Conservation (phyloP, 371 early-diverging fungal species). For the Catenaria anguillulae region DNA sequence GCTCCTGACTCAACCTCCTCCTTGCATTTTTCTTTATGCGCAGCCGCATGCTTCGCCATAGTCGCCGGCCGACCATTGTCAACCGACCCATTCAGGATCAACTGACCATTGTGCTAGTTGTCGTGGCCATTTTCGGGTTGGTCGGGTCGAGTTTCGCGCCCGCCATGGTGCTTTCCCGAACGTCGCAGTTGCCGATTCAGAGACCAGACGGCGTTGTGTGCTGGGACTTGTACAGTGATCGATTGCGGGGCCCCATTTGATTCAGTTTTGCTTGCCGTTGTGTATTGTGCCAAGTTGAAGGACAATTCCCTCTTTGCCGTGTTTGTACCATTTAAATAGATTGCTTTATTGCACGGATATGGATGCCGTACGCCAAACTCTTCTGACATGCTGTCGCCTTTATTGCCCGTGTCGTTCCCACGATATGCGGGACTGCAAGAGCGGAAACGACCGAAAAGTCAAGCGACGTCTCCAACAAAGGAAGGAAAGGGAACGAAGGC, state of each 20-base stretch:
- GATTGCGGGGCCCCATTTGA: too few species aligned
- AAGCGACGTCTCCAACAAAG: too few species aligned
- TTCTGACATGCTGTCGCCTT: too few species aligned
- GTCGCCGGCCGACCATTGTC: neutral
- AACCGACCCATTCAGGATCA: neutral
- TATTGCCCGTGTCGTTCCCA: too few species aligned
- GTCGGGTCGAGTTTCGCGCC: slow-evolving; percentile 6
- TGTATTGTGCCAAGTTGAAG: neutral
- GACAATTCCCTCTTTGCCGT: neutral
- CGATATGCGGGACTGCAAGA: too few species aligned
- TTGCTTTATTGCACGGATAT: neutral
- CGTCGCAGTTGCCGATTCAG: neutral
- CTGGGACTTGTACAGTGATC: too few species aligned
- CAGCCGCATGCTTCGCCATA: neutral
- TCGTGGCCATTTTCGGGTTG: neutral
- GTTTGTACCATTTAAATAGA: neutral
- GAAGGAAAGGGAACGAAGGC: too few species aligned
- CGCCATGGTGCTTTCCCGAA: neutral
- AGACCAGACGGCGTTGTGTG: neutral
- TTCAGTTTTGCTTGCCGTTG: neutral
- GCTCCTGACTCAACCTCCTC: neutral
- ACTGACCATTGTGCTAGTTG: neutral
- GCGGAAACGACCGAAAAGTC: too few species aligned
- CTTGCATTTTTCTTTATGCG: too few species aligned
- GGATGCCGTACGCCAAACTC: neutral